Conservation (phyloP, 1,284 basidiomycete species). For the Ganoderma meredithae region DNA sequence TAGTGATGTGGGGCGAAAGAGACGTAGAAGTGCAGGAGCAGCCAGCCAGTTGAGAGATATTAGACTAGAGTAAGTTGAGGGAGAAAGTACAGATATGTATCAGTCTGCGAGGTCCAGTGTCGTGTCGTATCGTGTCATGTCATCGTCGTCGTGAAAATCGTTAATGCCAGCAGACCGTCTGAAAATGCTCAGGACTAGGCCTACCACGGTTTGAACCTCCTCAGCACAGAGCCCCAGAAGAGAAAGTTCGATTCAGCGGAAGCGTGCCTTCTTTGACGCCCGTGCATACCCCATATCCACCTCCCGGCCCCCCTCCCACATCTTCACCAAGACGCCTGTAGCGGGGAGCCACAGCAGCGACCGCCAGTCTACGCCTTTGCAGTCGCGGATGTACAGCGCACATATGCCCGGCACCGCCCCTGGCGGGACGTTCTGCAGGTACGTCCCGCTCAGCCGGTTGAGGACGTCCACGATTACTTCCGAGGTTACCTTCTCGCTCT, state of each 20-base stretch:
- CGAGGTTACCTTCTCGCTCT: conserved; percentile 34
- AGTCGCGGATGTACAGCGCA: conserved; percentile 32
- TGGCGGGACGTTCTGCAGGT: conserved; percentile 22
- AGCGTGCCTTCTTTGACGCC: conserved; percentile 31
- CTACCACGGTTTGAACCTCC: conserved; percentile 4
- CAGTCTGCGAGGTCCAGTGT: conserved; percentile 29
- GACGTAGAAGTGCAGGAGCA: not conserved
- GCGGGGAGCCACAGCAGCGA: conserved; percentile 28
- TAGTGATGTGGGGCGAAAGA: conserved; percentile 13
- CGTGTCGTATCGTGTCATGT: conserved; percentile 23
- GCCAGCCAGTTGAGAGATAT: not conserved
- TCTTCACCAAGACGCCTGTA: conserved; percentile 26
- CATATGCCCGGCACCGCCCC: conserved; percentile 20
- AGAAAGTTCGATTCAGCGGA: conserved; percentile 19
- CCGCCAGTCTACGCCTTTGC: conserved; percentile 28
- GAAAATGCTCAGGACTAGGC: conserved; percentile 6
- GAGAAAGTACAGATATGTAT: not conserved
- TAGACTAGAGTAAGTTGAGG: conserved; percentile 5
- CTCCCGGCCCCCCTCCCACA: conserved; percentile 32
- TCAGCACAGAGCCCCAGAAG: conserved; percentile 11
- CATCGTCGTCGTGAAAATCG: conserved; percentile 14
- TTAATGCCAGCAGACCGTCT: not conserved
- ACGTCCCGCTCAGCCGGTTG: conserved; percentile 30
- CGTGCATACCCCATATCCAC: conserved; percentile 30
- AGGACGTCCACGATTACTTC: conserved; percentile 36